Evolutionary conservation across 1,284 basidiomycete genomes (phyloP), one percentile per base, ranked within the genome.

Genomic region (Ganoderma boninense): DNA sequence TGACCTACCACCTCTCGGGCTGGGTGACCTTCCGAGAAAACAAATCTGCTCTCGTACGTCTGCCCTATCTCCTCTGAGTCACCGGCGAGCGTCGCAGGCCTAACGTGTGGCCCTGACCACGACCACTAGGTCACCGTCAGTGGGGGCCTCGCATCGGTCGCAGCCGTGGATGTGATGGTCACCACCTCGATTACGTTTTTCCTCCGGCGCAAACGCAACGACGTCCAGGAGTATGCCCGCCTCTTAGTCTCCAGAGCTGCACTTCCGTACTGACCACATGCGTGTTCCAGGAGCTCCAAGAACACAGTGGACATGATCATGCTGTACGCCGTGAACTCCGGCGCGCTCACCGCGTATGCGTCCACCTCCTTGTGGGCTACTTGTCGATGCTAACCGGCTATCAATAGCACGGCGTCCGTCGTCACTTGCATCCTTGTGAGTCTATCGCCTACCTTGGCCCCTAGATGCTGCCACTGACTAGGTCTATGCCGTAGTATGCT

Each of bases 271-370:
- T 40, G 67, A 54, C 18, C 32, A 16, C 23, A 13, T n/a, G 2
- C n/a, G 14, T 32, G 56, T 23, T 29, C 14, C 40, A 72, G 71
- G 60, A n/a, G 29, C 18, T 63, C 68, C 32, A 72, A 66, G 54
- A 68, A 68, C 66, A 65, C 40, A 60, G 57, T 72, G 52, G 68
- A 69, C 59, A 38, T 69, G 10, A 69, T 72, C 66, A 69, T 72
- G 63, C 20, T 72, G 56, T 71, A 71, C 49, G 70, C 68, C 44
- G 70, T 74, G 44, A 71, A 74, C 42, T 70, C 70, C n/a, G 73
- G 71, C 35, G 71, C 68, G n/a, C 67, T 72, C 64, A 72, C 71
- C 32, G 66, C 65, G 71, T 72, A 52, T 3, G n/a, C n/a, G n/a
- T n/a, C n/a, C n/a, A n/a, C n/a, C n/a, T n/a, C n/a, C n/a, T n/a